Evolutionary conservation across 305 asterid species (phyloP).

Genomic region (Fraxinus latifolia): DNA sequence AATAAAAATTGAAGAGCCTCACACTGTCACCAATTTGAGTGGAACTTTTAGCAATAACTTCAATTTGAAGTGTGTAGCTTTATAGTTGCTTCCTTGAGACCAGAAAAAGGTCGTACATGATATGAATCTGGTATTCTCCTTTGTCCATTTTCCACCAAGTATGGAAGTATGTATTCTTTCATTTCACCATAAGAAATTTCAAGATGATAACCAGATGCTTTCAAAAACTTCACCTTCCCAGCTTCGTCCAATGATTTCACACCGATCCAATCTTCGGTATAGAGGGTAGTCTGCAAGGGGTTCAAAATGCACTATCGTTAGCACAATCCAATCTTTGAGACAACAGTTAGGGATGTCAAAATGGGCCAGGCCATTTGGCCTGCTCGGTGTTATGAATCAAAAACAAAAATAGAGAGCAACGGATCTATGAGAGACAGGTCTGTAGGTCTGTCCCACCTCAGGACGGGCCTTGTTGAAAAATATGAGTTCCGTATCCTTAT

Average conservation of each 20-base stretch:
- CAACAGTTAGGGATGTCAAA: background rate
- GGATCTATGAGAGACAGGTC: background rate
- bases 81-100: constrained; percentile 26
- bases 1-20: background rate
- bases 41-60: background rate
- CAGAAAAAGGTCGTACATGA: constrained; percentile 17
- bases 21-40: background rate
- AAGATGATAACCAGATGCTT: constrained; percentile 63
- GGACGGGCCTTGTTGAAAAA: background rate
- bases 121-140: constrained; percentile 22
- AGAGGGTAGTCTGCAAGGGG: constrained; percentile 60
- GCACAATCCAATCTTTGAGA: background rate
- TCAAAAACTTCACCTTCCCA: constrained; percentile 76
- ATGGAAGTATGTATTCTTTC: constrained; percentile 63
- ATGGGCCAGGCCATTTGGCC: background rate
- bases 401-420: background rate
- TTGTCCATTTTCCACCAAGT: constrained; percentile 50
- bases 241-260: constrained; percentile 72
- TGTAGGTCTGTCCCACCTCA: background rate
- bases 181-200: constrained; percentile 55
- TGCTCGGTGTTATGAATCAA: background rate
- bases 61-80: constrained; percentile 22
- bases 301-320: background rate
- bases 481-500: background rate
- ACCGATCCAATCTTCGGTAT: constrained; percentile 93